Base-by-base conservation (phyloP, 73 alveolate species). In the Effrenium voratum region DNA sequence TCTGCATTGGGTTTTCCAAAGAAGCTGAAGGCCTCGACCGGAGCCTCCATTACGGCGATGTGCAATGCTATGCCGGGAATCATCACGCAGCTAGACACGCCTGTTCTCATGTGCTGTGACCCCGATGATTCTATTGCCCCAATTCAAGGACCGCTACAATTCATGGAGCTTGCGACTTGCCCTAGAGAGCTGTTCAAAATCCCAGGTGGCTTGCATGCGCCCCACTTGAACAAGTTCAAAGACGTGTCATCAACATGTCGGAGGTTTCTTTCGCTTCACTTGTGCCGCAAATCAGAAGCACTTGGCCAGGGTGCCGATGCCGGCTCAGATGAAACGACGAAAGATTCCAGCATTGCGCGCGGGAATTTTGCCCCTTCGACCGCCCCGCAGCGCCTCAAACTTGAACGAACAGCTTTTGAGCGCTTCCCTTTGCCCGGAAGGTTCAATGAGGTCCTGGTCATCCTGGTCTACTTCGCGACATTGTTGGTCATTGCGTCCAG, bases 161-260 rank as follows among this genome's bases (percentile, higher is more conserved):
- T 70, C 49, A 70, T n/a, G n/a, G 47, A 70, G 47, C 81, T 70
- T 13, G 81, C 81, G 2, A 70, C 13, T 19, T 70, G 81, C 81
- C 75, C 15, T 8, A 13, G 81, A 10, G 49, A 70, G 47, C 81
- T 70, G 49, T 13, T 4, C 22, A 3, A 13, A 13, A n/a, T 70
- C 47, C 81, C 81, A 24, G 81, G 81, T 4, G 81, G 81, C 47
- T n/a, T 70, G 45, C 81, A 70, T 70, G 81, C 81, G 2, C 81
- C 81, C 24, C 81, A 70, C 32, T 70, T 70, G 30, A 70, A 70
- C 81, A 70, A 70, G 81, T 26, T 5, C 49, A 4, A 2, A 2
- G 81, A 70, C 5, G 81, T 70, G 13, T 4, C 12, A 32, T 44
- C 44, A 5, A 10, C 4, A 5, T 70, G 81, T 24, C 2, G 32